Base-by-base conservation (phyloP, 495 filamentous ascomycete genomes). In the Hyaloscypha hepaticicola region DNA sequence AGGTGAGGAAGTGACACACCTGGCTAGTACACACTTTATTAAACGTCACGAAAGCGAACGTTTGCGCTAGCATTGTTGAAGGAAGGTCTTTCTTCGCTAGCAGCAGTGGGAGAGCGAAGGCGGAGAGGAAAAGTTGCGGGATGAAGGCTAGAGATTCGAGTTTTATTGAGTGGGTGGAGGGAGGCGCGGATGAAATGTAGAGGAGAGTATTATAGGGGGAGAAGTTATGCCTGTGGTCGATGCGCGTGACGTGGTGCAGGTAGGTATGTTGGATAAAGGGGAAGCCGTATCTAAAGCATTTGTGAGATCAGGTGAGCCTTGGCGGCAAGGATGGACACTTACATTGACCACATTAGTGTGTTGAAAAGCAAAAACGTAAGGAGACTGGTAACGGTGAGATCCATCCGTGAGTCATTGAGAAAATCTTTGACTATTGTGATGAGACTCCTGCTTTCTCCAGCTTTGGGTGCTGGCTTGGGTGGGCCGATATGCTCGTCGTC, bases 21-120 rank as follows among this genome's bases (percentile, higher is more conserved):
- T 98, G 95, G 71, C 90, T 94, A 1, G 95, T 99, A 82, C 93
- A 97, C 21, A 99, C 95, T 79, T 99, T 99, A 74, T 99, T 99
- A 63, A 96, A 98, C 5, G 91, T 87, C 6, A 98, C 95, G 75
- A 99, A 99, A 0, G 95, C 90, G 73, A 97, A 97, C 0, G 96
- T 98, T 77, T 99, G 95, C n/a, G 91, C 92, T n/a, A 99, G 83
- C 87, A 98, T 91, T n/a, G 93, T 84, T 1, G 87, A 83, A 1
- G 95, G 81, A 0, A 99, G 81, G 70, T 90, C 86, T 72, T 85
- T 90, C 75, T 94, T 96, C 8, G 91, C 91, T n/a, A 95, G 75
- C 3, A 83, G 80, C 0, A 95, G 73, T 2, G 95, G 96, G 50
- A 99, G 87, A 1, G 88, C 76, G 21, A 95, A 69, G 1, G 89